Conservation (phyloP, 352 stramenopile species). For the Phytophthora macrochlamydospora region DNA sequence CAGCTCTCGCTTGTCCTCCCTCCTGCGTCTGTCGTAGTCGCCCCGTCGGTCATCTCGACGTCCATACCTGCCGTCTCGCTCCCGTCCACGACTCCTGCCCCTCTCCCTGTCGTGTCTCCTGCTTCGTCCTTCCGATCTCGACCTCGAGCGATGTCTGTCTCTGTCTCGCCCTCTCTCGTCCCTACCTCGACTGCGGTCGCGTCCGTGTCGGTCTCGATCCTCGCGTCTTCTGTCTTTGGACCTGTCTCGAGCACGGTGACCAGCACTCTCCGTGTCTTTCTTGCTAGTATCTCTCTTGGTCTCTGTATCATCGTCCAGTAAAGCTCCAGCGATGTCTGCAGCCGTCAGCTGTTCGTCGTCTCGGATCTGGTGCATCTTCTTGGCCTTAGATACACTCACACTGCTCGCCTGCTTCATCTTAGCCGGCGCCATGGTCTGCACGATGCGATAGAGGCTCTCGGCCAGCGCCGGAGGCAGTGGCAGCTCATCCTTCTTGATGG, state of each 20-base stretch:
- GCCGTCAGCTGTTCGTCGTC: constrained; percentile 75
- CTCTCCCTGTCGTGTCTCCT: constrained; percentile 25
- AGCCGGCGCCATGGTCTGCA: constrained; percentile 76
- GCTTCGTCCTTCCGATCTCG: constrained; percentile 29
- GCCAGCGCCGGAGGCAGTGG: constrained; percentile 63
- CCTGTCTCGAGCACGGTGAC: constrained; percentile 16
- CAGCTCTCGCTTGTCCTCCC: constrained; percentile 44
- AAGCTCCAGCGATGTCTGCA: constrained; percentile 61
- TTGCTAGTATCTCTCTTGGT: constrained; percentile 1
- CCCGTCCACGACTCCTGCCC: constrained; percentile 33
- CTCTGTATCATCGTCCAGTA: constrained; percentile 31
- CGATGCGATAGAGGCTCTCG: constrained; percentile 81
- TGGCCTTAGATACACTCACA: neutral
- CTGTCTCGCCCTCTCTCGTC: constrained; percentile 29
- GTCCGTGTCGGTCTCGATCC: constrained; percentile 24
- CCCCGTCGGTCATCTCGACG: constrained; percentile 39
- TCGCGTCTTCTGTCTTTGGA: constrained; percentile 17
- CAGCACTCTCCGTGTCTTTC: constrained; percentile 20
- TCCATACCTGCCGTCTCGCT: constrained; percentile 28
- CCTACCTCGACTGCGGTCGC: constrained; percentile 31
- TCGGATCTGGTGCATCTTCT: constrained; percentile 45
- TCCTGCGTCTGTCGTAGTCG: constrained; percentile 25
- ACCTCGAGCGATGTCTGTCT: constrained; percentile 42
- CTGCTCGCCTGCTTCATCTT: constrained; percentile 41
- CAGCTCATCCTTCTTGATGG: constrained; percentile 71